A percentile compares a stretch with the other conserved stretches of the same genome.
These are phyloP conservation scores for Didymella arachidicola DNA, from an alignment of 2,329 filamentous ascomycete species.

Conservation along the genomic window DNA sequence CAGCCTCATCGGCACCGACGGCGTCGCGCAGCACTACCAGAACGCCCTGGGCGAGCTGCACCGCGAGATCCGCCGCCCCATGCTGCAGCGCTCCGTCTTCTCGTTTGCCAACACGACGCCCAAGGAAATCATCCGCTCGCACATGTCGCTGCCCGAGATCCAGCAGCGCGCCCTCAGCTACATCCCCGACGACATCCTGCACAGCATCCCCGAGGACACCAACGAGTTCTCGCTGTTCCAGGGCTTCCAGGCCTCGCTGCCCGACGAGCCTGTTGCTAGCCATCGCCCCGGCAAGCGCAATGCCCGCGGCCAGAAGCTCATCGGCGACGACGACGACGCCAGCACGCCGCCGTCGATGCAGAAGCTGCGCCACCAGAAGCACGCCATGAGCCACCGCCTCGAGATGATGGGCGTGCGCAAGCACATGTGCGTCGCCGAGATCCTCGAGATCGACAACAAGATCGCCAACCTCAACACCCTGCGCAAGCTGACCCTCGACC, in stretches of 20 bases:
- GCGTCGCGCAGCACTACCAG: conserved; percentile 74
- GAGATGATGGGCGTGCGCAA: conserved; percentile 93
- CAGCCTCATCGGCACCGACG: conserved; percentile 76
- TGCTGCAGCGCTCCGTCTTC: conserved; percentile 87
- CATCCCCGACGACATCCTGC: conserved; percentile 87
- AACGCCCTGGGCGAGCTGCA: conserved; percentile 88
- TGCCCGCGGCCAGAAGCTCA: conserved; percentile 77
- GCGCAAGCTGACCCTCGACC: conserved; percentile 88
- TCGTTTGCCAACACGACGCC: conserved; percentile 89
- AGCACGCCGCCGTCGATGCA: conserved; percentile 68
- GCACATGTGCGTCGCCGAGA: conserved; percentile 97
- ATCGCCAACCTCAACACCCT: conserved; percentile 92
- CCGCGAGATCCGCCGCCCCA: conserved; percentile 83
- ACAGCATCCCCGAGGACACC: conserved; percentile 84
- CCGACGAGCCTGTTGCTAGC: conserved; percentile 63
- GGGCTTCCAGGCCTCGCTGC: conserved; percentile 90
- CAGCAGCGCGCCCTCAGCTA: conserved; percentile 90
- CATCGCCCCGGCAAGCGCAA: conserved; percentile 69
- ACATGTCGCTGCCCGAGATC: conserved; percentile 88
- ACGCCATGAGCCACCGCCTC: conserved; percentile 80
- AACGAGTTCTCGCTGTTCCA: conserved; percentile 94
- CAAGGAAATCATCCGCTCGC: conserved; percentile 91
- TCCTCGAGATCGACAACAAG: conserved; percentile 95
- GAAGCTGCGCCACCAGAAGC: conserved; percentile 81
- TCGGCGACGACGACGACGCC: conserved; percentile 63